A percentile compares a stretch with the other conserved stretches of the same genome.
phyloP scores from a whole-genome alignment of 1,139 yeast genomes.

The Yamadazyma oceani region DNA sequence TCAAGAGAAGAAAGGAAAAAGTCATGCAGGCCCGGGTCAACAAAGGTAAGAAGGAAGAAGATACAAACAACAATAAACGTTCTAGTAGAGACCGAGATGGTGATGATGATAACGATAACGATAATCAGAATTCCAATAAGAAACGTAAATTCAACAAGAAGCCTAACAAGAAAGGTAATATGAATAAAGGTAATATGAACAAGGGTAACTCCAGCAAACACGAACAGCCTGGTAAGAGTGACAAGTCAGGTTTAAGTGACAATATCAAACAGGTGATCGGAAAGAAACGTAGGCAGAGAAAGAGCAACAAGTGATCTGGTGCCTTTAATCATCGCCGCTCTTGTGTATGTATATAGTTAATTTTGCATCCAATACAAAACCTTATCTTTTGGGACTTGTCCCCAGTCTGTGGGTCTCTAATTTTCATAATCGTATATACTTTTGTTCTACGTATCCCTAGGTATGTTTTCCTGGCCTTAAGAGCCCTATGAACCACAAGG shows the following conservation, averaged over 20 bases:
- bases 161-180: conserved; percentile 46
- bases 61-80: conserved; percentile 22
- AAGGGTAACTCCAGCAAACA: conserved; percentile 5
- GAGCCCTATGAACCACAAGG: too few relatives aligned
- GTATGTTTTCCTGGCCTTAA: too few relatives aligned
- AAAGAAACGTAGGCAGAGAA: conserved; percentile 68
- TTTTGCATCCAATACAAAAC: too few relatives aligned
- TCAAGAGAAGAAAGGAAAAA: conserved; percentile 83
- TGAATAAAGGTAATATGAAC: conserved; percentile 20
- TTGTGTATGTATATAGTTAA: too few relatives aligned
- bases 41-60: conserved; percentile 22
- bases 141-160: conserved; percentile 8
- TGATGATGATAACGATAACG: conserved; percentile 17
- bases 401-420: too few relatives aligned
- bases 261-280: conserved; percentile 65
- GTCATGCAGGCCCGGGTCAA: conserved; percentile 47
- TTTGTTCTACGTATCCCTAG: too few relatives aligned
- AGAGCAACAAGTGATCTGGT: conserved; percentile 1
- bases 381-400: too few relatives aligned
- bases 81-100: conserved; percentile 18
- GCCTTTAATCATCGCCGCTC: too few relatives aligned
- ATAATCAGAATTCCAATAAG: neutral
- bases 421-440: too few relatives aligned
- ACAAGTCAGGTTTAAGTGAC: conserved; percentile 48
- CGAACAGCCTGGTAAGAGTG: conserved; percentile 14